A percentile compares a stretch with the other conserved stretches of the same genome.
Conservation (phyloP, 441 rosid genomes). For the Gossypium gossypioides region DNA sequence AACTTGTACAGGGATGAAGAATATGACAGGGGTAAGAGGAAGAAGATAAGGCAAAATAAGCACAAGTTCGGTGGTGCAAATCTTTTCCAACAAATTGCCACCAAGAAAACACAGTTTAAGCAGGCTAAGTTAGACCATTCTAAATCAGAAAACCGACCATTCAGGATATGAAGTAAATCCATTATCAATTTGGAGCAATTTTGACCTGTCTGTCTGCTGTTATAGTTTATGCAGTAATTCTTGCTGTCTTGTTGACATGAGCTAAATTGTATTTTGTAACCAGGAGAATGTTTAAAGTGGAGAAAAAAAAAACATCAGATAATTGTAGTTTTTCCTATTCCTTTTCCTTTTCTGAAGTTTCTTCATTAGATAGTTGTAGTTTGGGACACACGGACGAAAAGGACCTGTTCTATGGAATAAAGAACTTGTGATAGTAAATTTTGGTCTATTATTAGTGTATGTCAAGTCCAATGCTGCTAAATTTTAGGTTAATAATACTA, state of each 20-base stretch:
- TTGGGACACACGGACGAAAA: neutral
- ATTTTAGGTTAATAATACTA: too few relatives aligned
- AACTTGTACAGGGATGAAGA: conserved; percentile 65
- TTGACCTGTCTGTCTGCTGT: conserved; percentile 8
- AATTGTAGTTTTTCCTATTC: neutral
- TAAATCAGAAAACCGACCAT: conserved; percentile 43
- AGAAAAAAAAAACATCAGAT: neutral
- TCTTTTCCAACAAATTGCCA: conserved; percentile 61
- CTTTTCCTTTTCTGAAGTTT: neutral
- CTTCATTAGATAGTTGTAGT: neutral
- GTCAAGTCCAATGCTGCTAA: too few relatives aligned
- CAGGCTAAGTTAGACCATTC: conserved; percentile 36
- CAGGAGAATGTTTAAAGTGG: neutral
- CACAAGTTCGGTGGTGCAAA: conserved; percentile 47
- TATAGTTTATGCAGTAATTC: neutral
- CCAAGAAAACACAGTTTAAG: conserved; percentile 31
- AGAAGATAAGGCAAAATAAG: conserved; percentile 46
- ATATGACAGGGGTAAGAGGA: conserved; percentile 80
- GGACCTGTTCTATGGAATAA: neutral
- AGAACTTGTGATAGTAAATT: neutral
- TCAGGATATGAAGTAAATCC: conserved; percentile 50
- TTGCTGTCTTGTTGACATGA: neutral
- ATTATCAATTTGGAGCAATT: conserved; percentile 2
- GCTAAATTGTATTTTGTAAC: neutral
- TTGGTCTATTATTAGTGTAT: neutral